A percentile compares a stretch with the other conserved stretches of the same genome.
These are phyloP conservation scores for Ocimum tenuiflorum DNA, from an alignment of 257 asterid species.

Conservation along the genomic window DNA sequence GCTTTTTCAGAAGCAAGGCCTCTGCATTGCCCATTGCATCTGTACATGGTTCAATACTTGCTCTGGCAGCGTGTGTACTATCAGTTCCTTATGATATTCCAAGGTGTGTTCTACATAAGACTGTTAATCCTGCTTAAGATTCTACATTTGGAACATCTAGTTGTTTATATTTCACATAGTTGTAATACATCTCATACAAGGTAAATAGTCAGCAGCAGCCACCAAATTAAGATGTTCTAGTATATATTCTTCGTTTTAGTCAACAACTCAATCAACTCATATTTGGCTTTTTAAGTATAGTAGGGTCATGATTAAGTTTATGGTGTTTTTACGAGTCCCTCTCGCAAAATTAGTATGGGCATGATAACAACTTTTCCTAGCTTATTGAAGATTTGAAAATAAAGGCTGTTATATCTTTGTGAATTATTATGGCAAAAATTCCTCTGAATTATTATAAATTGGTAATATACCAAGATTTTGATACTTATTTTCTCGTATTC, in stretches of 20 bases:
- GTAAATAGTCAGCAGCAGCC: background rate
- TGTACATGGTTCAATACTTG: slow-evolving; percentile 84
- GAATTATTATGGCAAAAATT: background rate
- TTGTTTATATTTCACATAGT: background rate
- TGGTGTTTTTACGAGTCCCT: too few species aligned
- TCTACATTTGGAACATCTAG: background rate
- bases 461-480: background rate
- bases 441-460: background rate
- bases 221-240: background rate
- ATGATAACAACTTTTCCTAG: background rate
- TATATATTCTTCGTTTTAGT: background rate
- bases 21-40: slow-evolving; percentile 64
- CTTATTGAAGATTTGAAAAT: background rate
- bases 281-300: slow-evolving; percentile 1
- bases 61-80: slow-evolving; percentile 87
- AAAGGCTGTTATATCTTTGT: background rate
- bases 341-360: too few species aligned
- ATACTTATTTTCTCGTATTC: background rate
- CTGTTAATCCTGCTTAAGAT: slow-evolving; percentile 9
- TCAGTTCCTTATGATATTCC: slow-evolving; percentile 99
- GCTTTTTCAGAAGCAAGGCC: slow-evolving; percentile 48
- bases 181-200: background rate
- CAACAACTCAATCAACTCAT: background rate
- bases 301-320: background rate
- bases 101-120: slow-evolving; percentile 42